Conservation (phyloP, 805 yeast species). For the Ogataea trehaloabstinens region DNA sequence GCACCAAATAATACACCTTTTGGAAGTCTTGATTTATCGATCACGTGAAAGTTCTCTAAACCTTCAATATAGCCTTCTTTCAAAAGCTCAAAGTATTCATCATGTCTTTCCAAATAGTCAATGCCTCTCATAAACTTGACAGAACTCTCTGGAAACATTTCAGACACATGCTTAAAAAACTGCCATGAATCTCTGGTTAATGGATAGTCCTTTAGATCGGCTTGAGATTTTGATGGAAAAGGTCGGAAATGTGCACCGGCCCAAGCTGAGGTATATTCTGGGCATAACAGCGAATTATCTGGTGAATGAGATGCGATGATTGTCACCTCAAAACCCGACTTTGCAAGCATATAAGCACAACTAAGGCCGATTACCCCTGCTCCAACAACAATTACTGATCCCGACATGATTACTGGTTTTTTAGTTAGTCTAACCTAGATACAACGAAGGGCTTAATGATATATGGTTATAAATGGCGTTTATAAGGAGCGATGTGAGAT, state of each 20-base stretch:
- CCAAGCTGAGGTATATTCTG: slow-evolving; percentile 58
- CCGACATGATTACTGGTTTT: too few relatives aligned
- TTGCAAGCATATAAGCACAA: not conserved
- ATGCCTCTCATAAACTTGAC: slow-evolving; percentile 51
- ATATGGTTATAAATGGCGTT: too few relatives aligned
- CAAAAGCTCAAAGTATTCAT: too few relatives aligned
- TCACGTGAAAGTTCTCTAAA: not conserved
- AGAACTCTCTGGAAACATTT: slow-evolving; percentile 49
- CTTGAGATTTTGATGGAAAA: slow-evolving; percentile 44
- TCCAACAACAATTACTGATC: slow-evolving; percentile 15
- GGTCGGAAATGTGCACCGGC: slow-evolving; percentile 83
- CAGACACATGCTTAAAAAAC: slow-evolving; percentile 42
- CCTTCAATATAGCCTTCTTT: not conserved
- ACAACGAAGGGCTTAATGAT: too few relatives aligned
- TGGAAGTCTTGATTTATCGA: not conserved
- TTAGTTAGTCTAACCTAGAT: slow-evolving; percentile 18
- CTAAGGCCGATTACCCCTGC: slow-evolving; percentile 1
- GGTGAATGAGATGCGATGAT: slow-evolving; percentile 27
- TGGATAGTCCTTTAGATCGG: slow-evolving; percentile 45
- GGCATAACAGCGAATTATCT: slow-evolving; percentile 17
- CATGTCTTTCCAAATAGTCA: slow-evolving; percentile 49
- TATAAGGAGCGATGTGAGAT: too few relatives aligned
- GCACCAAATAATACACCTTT: not conserved
- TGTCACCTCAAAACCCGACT: not conserved
- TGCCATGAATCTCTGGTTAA: slow-evolving; percentile 50